phyloP scores from a whole-genome alignment of 2,329 filamentous ascomycete species.

The Curvularia eragrostidis region DNA sequence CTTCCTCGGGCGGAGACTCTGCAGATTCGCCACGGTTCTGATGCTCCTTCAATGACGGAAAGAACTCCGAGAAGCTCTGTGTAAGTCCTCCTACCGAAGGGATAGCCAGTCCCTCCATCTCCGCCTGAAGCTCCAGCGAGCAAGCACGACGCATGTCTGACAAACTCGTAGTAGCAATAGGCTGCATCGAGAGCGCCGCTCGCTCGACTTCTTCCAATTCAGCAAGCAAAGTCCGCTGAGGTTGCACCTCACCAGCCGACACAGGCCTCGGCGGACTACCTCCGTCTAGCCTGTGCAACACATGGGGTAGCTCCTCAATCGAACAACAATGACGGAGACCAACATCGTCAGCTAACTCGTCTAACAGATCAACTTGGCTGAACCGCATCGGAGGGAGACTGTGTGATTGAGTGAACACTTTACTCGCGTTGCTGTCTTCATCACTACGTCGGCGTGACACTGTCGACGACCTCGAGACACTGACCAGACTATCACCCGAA shows the following conservation, averaged over 20 bases:
- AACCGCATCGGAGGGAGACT: slow-evolving; percentile 58
- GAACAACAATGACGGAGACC: slow-evolving; percentile 50
- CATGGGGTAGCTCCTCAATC: slow-evolving; percentile 39
- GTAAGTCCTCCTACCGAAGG: slow-evolving; percentile 56
- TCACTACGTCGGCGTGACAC: slow-evolving; percentile 30
- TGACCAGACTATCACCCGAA: slow-evolving; percentile 31
- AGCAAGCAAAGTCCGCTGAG: slow-evolving; percentile 56
- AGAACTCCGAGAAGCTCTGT: slow-evolving; percentile 54
- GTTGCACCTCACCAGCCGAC: slow-evolving; percentile 48
- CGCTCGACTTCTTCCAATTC: slow-evolving; percentile 50
- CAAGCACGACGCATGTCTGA: slow-evolving; percentile 38
- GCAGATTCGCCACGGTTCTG: slow-evolving; percentile 45
- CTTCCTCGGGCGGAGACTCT: slow-evolving; percentile 46
- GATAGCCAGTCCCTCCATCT: slow-evolving; percentile 55
- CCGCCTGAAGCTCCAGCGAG: slow-evolving; percentile 52
- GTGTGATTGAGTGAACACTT: slow-evolving; percentile 37
- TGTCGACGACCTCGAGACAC: slow-evolving; percentile 32
- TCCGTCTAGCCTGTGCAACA: slow-evolving; percentile 40
- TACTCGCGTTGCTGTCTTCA: slow-evolving; percentile 31
- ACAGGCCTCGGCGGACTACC: slow-evolving; percentile 47
- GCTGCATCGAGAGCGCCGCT: slow-evolving; percentile 15
- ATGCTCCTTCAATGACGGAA: slow-evolving; percentile 53
- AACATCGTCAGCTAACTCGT: slow-evolving; percentile 54
- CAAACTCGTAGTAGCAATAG: slow-evolving; percentile 20
- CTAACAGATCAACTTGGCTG: slow-evolving; percentile 55